Base-by-base conservation (phyloP, 768 basidiomycete species). In the Kondoa subrosea region DNA sequence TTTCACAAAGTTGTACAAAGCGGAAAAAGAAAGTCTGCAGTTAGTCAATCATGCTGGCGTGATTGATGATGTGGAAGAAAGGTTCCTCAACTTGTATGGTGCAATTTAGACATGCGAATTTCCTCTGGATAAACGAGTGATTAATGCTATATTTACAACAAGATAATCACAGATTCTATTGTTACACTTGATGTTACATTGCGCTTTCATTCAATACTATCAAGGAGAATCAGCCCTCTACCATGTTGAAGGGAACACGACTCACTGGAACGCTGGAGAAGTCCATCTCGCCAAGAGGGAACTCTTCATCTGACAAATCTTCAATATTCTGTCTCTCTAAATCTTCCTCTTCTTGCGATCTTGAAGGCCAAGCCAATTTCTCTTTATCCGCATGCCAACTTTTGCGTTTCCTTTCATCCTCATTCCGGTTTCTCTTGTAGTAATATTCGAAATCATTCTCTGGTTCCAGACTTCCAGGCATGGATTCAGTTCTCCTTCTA, bases 11-110 rank as follows among this genome's bases (percentile, higher is more conserved):
- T 76, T 96, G 56, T 91, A 91, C 82, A 88, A 88, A 72, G 85
- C 85, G 3, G 95, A 99, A 78, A 81, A 81, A 70, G 93, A 97
- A 77, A 93, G 95, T 77, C 82, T 99, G 25, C 88, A 90, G 71
- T 86, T 97, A 73, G 84, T 69, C 25, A 14, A 77, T 72, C 79
- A 79, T 62, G 65, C 68, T 29, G 80, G 77, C 77, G 77, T 76
- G 8, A 76, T 78, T 29, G 78, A 79, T 0, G 80, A 79, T 2
- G 74, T 79, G 15, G 79, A 80, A 69, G 76, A 77, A 34, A 66
- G 78, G 56, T 68, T 80, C 16, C 59, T 80, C 62, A 69, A 67
- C 63, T 67, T 70, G 67, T 50, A 50, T 21, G 40, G 40, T 8
- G 40, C 21, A 8, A 50, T 50, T 79, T 70, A 64, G 75, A 74